Evolutionary conservation across 208 protist genomes (phyloP), one percentile per base, ranked within the genome.

Genomic region (Leishmania aethiopica): DNA sequence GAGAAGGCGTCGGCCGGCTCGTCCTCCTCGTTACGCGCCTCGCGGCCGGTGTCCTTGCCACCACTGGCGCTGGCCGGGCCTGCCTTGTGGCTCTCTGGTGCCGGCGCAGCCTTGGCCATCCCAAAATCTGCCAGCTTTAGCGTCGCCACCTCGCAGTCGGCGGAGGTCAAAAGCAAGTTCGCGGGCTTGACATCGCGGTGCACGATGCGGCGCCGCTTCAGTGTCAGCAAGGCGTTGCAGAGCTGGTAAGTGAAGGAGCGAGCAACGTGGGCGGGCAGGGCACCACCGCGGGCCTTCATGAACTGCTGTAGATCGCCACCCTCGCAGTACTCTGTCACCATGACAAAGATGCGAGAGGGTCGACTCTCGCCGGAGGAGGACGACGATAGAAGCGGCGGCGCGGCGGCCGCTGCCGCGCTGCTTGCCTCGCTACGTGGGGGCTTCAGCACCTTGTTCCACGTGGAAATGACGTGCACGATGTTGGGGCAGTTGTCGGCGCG

Each of bases 101-200:
- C 32, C 49, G 77, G 78, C 0, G 79, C 85, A 37, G 64, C 74
- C 70, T 84, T 92, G n/a, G 92, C 92, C 85, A 93, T 93, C 15
- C 92, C 92, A 73, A 89, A 95, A 81, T 96, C 92, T 4, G 90
- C 91, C 32, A 96, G 78, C 75, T 90, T 91, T 59, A 95, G 80
- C 79, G 85, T 85, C 62, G 91, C 90, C 81, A 84, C 78, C 74
- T 92, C 88, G 78, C 89, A 84, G 74, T 93, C 86, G 1, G 53
- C 72, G 47, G 78, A 84, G 32, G 86, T 93, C 13, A 98, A 80
- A 32, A 98, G 81, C 69, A 97, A 70, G 60, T 98, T 98, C 0
- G 91, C 95, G 1, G 95, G 94, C 76, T 98, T 98, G 45, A 98
- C 80, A 78, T 98, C 96, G 74, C 96, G 93, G 75, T 98, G 96